Percentiles rank a stretch among this genome's conserved stretches.
These are phyloP conservation scores for Wallacemonas sp. DNA, from an alignment of 208 protist species.

Conservation along the genomic window DNA sequence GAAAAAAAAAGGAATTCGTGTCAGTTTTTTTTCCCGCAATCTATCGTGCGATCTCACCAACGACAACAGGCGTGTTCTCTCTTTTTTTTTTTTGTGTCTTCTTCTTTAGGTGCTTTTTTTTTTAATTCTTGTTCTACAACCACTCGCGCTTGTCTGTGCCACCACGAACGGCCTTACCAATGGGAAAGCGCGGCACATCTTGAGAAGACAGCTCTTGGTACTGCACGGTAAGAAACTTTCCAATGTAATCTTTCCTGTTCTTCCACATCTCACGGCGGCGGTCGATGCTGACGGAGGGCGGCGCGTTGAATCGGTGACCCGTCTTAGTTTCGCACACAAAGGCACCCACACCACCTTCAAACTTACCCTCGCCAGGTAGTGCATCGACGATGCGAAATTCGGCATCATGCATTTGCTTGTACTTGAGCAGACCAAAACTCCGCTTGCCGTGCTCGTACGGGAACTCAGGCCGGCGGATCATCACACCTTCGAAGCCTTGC, in stretches of 20 bases:
- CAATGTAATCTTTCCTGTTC: constrained; percentile 53
- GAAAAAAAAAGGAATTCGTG: neutral
- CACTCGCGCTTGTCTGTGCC: constrained; percentile 57
- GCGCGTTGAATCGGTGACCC: constrained; percentile 74
- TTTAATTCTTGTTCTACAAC: constrained; percentile 39
- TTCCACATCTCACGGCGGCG: constrained; percentile 65
- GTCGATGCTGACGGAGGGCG: constrained; percentile 64
- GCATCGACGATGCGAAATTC: constrained; percentile 89
- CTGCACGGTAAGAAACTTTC: constrained; percentile 85
- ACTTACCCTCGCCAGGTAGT: constrained; percentile 81
- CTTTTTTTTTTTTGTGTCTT: constrained; percentile 17
- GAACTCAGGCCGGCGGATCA: constrained; percentile 83
- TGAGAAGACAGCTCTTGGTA: constrained; percentile 86
- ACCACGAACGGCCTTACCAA: constrained; percentile 80
- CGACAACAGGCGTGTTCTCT: too few relatives aligned
- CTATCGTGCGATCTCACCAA: too few relatives aligned
- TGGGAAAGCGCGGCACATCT: constrained; percentile 88
- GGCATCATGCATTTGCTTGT: constrained; percentile 90
- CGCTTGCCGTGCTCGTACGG: constrained; percentile 90
- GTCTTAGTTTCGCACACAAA: constrained; percentile 85
- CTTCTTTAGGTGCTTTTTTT: neutral
- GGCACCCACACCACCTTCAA: constrained; percentile 78
- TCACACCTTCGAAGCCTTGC: constrained; percentile 89
- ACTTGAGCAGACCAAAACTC: constrained; percentile 89
- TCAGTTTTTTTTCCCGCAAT: too few relatives aligned